phyloP scores from a whole-genome alignment of 2,329 filamentous ascomycete genomes.

The Lecanicillium sp. region DNA sequence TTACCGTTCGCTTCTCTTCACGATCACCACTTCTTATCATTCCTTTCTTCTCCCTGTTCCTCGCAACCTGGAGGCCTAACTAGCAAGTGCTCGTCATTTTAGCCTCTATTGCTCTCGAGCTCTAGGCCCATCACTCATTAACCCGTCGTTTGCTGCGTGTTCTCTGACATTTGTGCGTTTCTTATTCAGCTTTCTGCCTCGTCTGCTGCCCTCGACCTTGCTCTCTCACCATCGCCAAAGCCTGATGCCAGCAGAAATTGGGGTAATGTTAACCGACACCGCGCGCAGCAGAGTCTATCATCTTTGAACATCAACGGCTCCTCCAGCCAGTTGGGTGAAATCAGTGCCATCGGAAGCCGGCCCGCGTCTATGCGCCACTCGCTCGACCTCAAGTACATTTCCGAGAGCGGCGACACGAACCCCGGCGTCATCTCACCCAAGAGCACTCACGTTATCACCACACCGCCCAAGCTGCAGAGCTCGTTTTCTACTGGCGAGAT shows the following conservation, averaged over 20 bases:
- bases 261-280: slow-evolving; percentile 57
- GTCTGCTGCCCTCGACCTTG: slow-evolving; percentile 74
- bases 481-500: slow-evolving; percentile 90
- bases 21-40: too few species aligned
- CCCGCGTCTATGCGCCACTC: slow-evolving; percentile 51
- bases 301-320: slow-evolving; percentile 33
- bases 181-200: slow-evolving; percentile 67
- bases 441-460: slow-evolving; percentile 48
- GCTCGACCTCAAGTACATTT: slow-evolving; percentile 47
- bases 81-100: neutral
- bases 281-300: slow-evolving; percentile 56
- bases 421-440: slow-evolving; percentile 39
- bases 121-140: slow-evolving; percentile 1
- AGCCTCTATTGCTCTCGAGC: neutral
- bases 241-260: slow-evolving; percentile 58
- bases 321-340: slow-evolving; percentile 37
- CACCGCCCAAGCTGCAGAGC: slow-evolving; percentile 70
- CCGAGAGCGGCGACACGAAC: slow-evolving; percentile 38
- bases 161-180: slow-evolving; percentile 27
- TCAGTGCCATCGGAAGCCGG: slow-evolving; percentile 41
- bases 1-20: neutral
- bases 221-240: slow-evolving; percentile 60
- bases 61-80: too few species aligned
- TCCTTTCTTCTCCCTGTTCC: too few species aligned
- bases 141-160: slow-evolving; percentile 19